A percentile compares a stretch with the other conserved stretches of the same genome.
These are phyloP conservation scores for Lupinus albus DNA, from an alignment of 306 rosid species.

Conservation along the genomic window DNA sequence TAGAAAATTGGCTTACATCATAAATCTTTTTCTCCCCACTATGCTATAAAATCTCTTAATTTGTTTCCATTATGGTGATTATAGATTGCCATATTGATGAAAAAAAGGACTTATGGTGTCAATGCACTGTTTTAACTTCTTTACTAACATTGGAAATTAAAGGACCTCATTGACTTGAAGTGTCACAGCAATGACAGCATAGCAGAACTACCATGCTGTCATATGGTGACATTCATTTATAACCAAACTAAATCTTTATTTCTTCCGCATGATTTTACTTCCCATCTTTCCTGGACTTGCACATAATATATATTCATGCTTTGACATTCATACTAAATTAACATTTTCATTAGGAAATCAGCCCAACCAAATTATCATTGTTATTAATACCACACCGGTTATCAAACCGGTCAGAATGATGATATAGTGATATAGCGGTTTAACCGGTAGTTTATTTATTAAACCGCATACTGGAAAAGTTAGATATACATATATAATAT, in stretches of 20 bases:
- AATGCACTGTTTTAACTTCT: conserved; percentile 30
- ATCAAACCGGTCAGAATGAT: too few relatives aligned
- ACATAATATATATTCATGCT: conserved; percentile 17
- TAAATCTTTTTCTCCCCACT: neutral
- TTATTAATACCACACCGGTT: too few relatives aligned
- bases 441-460: too few relatives aligned
- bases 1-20: conserved; percentile 15
- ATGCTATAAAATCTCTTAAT: conserved; percentile 6
- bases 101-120: conserved; percentile 28
- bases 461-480: too few relatives aligned
- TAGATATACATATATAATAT: too few relatives aligned
- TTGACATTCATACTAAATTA: neutral
- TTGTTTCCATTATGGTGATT: conserved; percentile 33
- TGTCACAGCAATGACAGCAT: conserved; percentile 4
- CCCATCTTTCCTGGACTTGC: conserved; percentile 7
- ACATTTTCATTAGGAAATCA: conserved; percentile 17
- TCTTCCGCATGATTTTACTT: conserved; percentile 33
- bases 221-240: conserved; percentile 42
- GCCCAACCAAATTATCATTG: too few relatives aligned
- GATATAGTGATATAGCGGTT: too few relatives aligned
- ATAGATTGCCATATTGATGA: conserved; percentile 32
- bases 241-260: conserved; percentile 10
- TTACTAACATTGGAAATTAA: conserved; percentile 6
- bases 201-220: conserved; percentile 31
- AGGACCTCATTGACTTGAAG: conserved; percentile 28